These are phyloP conservation scores for Penicillium psychrofluorescens DNA, from an alignment of 495 filamentous ascomycete genomes.

Conservation along the genomic window DNA sequence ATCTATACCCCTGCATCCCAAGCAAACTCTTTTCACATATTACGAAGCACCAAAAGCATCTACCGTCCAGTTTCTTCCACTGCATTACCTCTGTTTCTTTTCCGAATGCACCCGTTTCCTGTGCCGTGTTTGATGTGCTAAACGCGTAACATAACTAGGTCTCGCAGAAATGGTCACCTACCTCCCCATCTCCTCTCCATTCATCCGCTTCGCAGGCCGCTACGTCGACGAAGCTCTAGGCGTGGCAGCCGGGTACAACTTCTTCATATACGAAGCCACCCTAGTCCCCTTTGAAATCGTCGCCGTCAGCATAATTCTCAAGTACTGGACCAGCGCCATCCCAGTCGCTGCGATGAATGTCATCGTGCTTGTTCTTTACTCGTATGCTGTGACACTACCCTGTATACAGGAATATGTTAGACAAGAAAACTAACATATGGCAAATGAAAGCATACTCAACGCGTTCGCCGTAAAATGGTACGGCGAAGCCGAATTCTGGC, in stretches of 20 bases:
- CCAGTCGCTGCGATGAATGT: conserved; percentile 38
- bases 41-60: conserved; percentile 7
- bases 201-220: conserved; percentile 74
- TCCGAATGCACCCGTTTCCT: neutral
- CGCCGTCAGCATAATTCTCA: conserved; percentile 37
- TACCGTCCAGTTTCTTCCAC: neutral
- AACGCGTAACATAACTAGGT: conserved; percentile 19
- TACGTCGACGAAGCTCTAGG: conserved; percentile 65
- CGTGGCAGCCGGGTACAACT: conserved; percentile 63
- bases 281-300: conserved; percentile 40
- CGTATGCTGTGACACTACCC: conserved; percentile 33
- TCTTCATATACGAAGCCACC: conserved; percentile 51
- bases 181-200: conserved; percentile 72
- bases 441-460: conserved; percentile 29
- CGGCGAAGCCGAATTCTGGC: conserved; percentile 67
- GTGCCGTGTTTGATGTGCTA: conserved; percentile 3
- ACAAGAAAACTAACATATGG: neutral
- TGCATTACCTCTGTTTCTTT: neutral
- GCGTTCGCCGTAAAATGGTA: conserved; percentile 69
- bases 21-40: neutral
- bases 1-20: conserved; percentile 2
- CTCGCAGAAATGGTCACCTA: conserved; percentile 81
- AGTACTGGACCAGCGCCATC: conserved; percentile 39
- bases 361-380: conserved; percentile 33
- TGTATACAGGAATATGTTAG: neutral